Evolutionary conservation across 345 rosid species (phyloP), one percentile per base, ranked within the genome.

Genomic region (Heritiera fomes): DNA sequence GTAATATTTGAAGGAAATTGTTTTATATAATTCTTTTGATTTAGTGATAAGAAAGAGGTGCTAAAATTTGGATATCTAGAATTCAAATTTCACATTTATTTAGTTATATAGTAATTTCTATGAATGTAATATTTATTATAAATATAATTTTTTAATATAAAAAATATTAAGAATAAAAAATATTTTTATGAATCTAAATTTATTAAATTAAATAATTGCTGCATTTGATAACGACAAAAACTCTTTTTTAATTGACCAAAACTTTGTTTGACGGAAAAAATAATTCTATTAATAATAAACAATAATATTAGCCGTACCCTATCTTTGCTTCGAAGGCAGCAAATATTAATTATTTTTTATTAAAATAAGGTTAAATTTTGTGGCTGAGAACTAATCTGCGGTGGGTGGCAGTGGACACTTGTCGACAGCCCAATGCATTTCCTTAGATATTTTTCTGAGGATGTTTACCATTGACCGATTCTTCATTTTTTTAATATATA

Each of bases 401-500:
- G 73, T 76, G 50, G 47, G 15, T 41, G 43, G 14, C 7, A 61
- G 18, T 14, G 65, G 43, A 75, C 20, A 60, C 77, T 60, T 45
- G 67, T 28, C 23, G 6, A 43, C 1, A 23, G 1, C 1, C 23
- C 66, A 73, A 38, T 73, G 34, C 50, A 9, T 10, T 18, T 55
- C 1, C 8, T 43, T 74, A 20, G 67, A 75, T 75, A 75, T 75
- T 60, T 74, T 74, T 23, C 64, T n/a, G 64, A 40, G 63, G 3
- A 60, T n/a, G 6, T 63, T 1, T 20, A 6, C 23, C 8, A 60
- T 59, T 75, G 53, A 75, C 67, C 5, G 20, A 41, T 45, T 41
- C 20, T 43, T 49, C 12, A 3, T 41, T 11, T 10, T 20, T 32
- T 52, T 72, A 38, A 55, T 14, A 12, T 10, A 8, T 32, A 30